Evolutionary conservation across 192 early-diverging fungal genomes (phyloP), one percentile per base, ranked within the genome.

Genomic region (Coemansia aciculifera): DNA sequence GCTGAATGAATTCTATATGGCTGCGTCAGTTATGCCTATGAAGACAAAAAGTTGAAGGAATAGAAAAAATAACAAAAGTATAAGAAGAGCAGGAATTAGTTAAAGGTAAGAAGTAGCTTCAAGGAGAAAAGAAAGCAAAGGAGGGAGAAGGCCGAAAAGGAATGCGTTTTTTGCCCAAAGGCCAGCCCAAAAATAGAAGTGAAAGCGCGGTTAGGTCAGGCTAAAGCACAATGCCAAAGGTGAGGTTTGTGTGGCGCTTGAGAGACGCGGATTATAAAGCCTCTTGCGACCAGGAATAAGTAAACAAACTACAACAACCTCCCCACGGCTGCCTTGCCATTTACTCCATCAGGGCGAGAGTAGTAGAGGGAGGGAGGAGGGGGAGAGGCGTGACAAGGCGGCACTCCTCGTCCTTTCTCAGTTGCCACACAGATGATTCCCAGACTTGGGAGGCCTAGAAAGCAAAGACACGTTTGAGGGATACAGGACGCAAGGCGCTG

Each of bases 341-440:
- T 51, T n/a, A 5, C 54, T 57, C 54, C 54, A 32, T 31, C 54
- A 57, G 54, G 54, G 54, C 54, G 54, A 34, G 54, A 31, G 29
- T 57, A 57, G 54, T 57, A 57, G 13, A 34, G 23, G 0, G 23
- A 48, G 44, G 44, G 44, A 46, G 23, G 52, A 23, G 29, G 5
- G 54, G 15, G 54, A 57, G 54, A 29, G 54, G 54, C 54, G 54
- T 57, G 54, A 57, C 54, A 57, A 57, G 27, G 27, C 29, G 29
- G 54, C 54, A 57, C 15, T 15, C 21, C 49, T 17, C 17, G 10
- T 31, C 24, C 17, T 11, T 31, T 52, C 51, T 23, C 51, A 29
- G 54, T 32, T 57, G 54, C 29, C 29, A 57, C 29, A 10, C 29
- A 17, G 29, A 8, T 57, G 31, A 15, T 29, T 27, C 29, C 2